phyloP scores from a whole-genome alignment of 2,329 filamentous ascomycete genomes.

The Helminthosporium solani region DNA sequence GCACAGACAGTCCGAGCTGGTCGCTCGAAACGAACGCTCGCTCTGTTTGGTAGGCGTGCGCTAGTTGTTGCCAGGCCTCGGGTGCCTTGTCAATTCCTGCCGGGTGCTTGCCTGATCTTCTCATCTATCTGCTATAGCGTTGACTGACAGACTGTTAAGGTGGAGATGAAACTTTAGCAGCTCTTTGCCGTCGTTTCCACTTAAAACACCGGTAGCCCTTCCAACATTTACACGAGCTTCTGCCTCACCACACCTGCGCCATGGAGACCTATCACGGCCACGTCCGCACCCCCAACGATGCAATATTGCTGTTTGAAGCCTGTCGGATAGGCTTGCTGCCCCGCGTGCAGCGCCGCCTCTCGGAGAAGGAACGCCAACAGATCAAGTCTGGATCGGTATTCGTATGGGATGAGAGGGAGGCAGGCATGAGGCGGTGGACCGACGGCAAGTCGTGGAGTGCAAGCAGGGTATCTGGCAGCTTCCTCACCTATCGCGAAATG shows the following conservation, averaged over 20 bases:
- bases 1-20: neutral
- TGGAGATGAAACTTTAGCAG: conserved; percentile 11
- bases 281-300: conserved; percentile 92
- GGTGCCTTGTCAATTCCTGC: neutral
- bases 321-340: conserved; percentile 87
- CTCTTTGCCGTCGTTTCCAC: neutral
- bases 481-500: conserved; percentile 97
- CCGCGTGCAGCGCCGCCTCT: conserved; percentile 86
- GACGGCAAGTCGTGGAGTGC: conserved; percentile 99
- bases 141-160: conserved; percentile 4
- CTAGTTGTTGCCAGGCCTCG: neutral
- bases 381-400: conserved; percentile 97
- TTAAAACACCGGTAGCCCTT: neutral
- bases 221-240: neutral
- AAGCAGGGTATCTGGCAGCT: conserved; percentile 94
- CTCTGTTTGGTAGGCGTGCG: too few relatives aligned
- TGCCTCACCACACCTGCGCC: conserved; percentile 2
- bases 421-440: conserved; percentile 97
- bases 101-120: neutral
- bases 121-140: neutral
- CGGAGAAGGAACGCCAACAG: conserved; percentile 94
- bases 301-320: conserved; percentile 97
- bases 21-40: conserved; percentile 1
- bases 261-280: conserved; percentile 98
- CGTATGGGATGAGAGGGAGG: conserved; percentile 99